Conservation (phyloP, 2,329 filamentous ascomycete species). For the Aspergillus pseudoviridinutans region DNA sequence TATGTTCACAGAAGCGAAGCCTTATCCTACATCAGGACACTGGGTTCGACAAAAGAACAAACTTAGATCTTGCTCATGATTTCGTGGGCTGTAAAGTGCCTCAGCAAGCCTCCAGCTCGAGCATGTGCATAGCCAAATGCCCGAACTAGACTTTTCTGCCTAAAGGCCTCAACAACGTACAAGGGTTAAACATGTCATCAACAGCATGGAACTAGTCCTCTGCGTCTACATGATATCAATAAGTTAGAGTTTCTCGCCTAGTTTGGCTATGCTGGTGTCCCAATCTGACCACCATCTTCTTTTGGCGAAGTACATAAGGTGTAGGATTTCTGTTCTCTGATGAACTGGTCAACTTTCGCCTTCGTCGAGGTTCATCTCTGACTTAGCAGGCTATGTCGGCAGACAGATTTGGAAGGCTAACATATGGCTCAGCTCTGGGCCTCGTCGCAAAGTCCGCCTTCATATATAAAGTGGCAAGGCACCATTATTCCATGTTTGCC, state of each 20-base stretch:
- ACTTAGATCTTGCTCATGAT: not conserved
- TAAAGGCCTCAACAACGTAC: not conserved
- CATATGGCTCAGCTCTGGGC: not conserved
- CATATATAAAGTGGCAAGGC: not conserved
- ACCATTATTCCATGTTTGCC: not conserved
- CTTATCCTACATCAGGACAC: not conserved
- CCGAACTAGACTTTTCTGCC: not conserved
- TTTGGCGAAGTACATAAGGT: not conserved
- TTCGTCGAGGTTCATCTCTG: not conserved
- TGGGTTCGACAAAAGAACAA: not conserved
- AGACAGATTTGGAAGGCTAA: not conserved
- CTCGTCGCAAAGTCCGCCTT: not conserved
- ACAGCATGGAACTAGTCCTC: not conserved
- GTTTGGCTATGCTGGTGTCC: constrained; percentile 1
- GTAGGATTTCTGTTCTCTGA: not conserved
- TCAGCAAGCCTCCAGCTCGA: not conserved
- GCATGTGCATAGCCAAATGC: not conserved
- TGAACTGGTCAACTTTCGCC: not conserved
- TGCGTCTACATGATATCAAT: not conserved
- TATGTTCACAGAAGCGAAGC: not conserved
- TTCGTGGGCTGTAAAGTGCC: not conserved
- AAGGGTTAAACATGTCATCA: not conserved
- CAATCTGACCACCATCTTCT: constrained; percentile 7
- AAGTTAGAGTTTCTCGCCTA: not conserved
- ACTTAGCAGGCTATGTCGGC: not conserved